Percentiles rank a stretch among this genome's conserved stretches.
Evolutionary conservation across 2,329 filamentous ascomycete genomes (phyloP).

Genomic region (Fusarium coffeatum): DNA sequence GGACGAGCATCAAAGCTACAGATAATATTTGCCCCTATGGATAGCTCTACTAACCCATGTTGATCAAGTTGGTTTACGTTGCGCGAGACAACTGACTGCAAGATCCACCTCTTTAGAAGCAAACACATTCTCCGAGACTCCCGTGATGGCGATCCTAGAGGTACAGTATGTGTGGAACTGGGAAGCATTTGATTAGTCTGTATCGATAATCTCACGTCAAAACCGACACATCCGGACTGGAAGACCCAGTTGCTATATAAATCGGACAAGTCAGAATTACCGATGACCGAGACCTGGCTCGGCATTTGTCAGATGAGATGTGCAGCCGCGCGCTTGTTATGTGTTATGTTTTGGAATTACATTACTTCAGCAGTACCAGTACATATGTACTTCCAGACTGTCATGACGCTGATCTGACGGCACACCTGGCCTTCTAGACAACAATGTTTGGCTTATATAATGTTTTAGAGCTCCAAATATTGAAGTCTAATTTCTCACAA

Average conservation of each 20-base stretch:
- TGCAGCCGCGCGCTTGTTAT: slow-evolving; percentile 30
- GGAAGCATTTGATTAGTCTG: background rate
- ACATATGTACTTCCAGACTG: background rate
- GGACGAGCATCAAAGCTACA: background rate
- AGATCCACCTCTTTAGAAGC: background rate
- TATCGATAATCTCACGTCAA: background rate
- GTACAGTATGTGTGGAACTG: background rate
- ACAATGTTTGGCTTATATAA: background rate
- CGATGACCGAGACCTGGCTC: slow-evolving; percentile 14
- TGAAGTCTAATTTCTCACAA: background rate
- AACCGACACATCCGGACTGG: slow-evolving; percentile 25
- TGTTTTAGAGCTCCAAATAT: background rate
- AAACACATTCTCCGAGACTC: slow-evolving; percentile 7
- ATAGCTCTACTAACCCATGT: background rate
- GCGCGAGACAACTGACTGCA: slow-evolving; percentile 21
- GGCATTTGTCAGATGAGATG: slow-evolving; percentile 27
- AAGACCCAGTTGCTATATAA: background rate
- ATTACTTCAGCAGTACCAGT: background rate
- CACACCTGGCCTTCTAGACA: background rate
- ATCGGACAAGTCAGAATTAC: slow-evolving; percentile 20
- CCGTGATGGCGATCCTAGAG: slow-evolving; percentile 6
- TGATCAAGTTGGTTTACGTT: slow-evolving; percentile 15
- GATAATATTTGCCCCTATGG: background rate
- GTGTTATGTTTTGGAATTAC: slow-evolving; percentile 9
- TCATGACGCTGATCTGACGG: background rate